phyloP scores from a whole-genome alignment of 805 yeast genomes.

The Tanozyma kutaoensis region DNA sequence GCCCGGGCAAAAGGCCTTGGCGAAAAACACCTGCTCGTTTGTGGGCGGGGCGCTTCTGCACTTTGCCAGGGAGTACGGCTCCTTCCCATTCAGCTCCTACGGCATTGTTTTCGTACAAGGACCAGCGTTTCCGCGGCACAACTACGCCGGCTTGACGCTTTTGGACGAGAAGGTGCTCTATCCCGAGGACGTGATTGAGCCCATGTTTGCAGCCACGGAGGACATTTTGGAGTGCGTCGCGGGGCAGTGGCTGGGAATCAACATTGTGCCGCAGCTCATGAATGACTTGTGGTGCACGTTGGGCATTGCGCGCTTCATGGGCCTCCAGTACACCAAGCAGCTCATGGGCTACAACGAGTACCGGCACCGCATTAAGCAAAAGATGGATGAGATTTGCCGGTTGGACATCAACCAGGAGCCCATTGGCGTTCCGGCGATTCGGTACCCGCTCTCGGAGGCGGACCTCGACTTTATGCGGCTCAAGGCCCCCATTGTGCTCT shows the following conservation, averaged over 20 bases:
- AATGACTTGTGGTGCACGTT: slow-evolving; percentile 83
- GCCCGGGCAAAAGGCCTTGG: slow-evolving; percentile 43
- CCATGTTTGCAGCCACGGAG: slow-evolving; percentile 59
- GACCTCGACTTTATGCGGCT: slow-evolving; percentile 60
- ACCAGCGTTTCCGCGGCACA: slow-evolving; percentile 13
- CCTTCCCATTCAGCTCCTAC: slow-evolving; percentile 81
- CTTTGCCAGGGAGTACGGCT: slow-evolving; percentile 79
- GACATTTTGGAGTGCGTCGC: slow-evolving; percentile 58
- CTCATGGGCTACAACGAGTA: slow-evolving; percentile 80
- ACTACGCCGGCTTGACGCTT: slow-evolving; percentile 66
- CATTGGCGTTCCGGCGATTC: slow-evolving; percentile 32
- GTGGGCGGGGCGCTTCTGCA: slow-evolving; percentile 70
- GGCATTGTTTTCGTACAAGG: slow-evolving; percentile 55
- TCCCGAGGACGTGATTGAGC: slow-evolving; percentile 66
- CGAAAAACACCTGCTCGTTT: slow-evolving; percentile 62
- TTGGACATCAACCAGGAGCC: slow-evolving; percentile 38
- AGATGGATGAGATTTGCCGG: slow-evolving; percentile 38
- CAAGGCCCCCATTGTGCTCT: slow-evolving; percentile 78
- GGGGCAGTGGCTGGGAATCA: slow-evolving; percentile 88
- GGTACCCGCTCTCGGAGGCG: slow-evolving; percentile 46
- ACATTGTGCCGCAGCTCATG: slow-evolving; percentile 66
- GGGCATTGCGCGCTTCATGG: slow-evolving; percentile 80
- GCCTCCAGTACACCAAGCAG: slow-evolving; percentile 50
- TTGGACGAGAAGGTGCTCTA: slow-evolving; percentile 52
- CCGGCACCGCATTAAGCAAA: slow-evolving; percentile 52